Conservation (phyloP, 495 filamentous ascomycete species). For the Evernia prunastri region DNA sequence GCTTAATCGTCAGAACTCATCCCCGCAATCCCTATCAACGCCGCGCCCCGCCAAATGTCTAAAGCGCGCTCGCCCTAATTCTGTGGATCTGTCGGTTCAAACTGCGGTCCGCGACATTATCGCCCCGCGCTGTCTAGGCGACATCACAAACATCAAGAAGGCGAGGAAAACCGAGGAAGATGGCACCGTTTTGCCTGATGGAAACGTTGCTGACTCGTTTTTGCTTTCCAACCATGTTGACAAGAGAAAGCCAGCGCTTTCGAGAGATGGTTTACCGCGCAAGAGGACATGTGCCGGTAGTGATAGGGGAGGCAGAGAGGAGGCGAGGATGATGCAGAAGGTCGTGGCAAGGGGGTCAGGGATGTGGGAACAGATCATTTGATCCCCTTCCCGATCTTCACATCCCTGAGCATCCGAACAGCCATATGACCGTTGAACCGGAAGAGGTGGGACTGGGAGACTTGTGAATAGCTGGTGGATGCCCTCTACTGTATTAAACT, state of each 20-base stretch:
- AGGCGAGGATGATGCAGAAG: constrained; percentile 18
- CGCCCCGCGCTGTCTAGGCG: constrained; percentile 23
- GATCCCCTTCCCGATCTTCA: not conserved
- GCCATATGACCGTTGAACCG: not conserved
- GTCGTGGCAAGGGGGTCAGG: constrained; percentile 11
- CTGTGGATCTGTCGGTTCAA: constrained; percentile 62
- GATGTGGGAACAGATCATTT: constrained; percentile 25
- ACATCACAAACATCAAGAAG: constrained; percentile 23
- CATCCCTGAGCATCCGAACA: not conserved
- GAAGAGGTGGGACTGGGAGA: not conserved
- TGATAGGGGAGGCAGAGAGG: constrained; percentile 21
- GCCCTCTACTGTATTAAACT: constrained; percentile 10
- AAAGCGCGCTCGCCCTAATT: constrained; percentile 67
- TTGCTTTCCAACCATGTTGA: constrained; percentile 26
- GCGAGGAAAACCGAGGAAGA: constrained; percentile 28
- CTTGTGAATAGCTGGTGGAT: not conserved
- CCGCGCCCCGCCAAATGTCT: constrained; percentile 33
- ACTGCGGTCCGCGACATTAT: constrained; percentile 62
- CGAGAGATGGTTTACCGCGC: constrained; percentile 16
- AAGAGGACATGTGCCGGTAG: constrained; percentile 25
- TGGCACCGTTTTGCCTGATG: constrained; percentile 37
- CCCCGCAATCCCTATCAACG: constrained; percentile 25
- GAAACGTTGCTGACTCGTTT: constrained; percentile 38
- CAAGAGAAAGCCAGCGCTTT: constrained; percentile 8
- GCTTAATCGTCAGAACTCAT: constrained; percentile 31